Percentiles rank a stretch among this genome's conserved stretches.
phyloP scores from a whole-genome alignment of 2,329 filamentous ascomycete species.

The Alternaria sp. region DNA sequence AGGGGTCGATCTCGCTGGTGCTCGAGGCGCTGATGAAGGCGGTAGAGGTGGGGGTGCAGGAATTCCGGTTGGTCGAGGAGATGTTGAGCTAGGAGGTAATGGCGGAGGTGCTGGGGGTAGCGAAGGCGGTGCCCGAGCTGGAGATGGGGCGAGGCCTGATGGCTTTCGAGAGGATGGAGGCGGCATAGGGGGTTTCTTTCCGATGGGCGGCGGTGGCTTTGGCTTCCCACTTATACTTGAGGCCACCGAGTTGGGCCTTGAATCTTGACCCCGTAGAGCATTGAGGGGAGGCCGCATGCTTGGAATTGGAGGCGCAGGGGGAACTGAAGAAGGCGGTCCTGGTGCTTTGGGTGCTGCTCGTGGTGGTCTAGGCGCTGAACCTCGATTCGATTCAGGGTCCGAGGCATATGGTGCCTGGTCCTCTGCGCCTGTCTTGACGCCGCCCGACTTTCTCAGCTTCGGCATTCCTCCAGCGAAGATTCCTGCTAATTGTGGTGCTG shows the following conservation, averaged over 20 bases:
- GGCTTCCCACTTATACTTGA: slow-evolving; percentile 68
- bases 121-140: slow-evolving; percentile 55
- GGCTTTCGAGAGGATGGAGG: slow-evolving; percentile 66
- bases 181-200: slow-evolving; percentile 73
- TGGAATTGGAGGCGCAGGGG: slow-evolving; percentile 60
- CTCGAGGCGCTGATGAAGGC: slow-evolving; percentile 33
- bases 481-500: slow-evolving; percentile 80
- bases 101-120: slow-evolving; percentile 56
- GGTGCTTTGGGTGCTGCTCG: slow-evolving; percentile 59
- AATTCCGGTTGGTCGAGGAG: slow-evolving; percentile 27
- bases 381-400: slow-evolving; percentile 72
- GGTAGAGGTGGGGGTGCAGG: slow-evolving; percentile 26
- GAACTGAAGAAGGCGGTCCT: slow-evolving; percentile 56
- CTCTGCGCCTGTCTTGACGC: slow-evolving; percentile 66
- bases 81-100: slow-evolving; percentile 46
- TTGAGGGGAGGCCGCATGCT: slow-evolving; percentile 67
- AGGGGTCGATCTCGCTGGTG: slow-evolving; percentile 35
- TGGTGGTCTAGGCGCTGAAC: slow-evolving; percentile 64
- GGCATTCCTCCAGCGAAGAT: slow-evolving; percentile 95
- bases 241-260: slow-evolving; percentile 67
- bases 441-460: slow-evolving; percentile 87
- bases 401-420: slow-evolving; percentile 78
- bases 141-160: slow-evolving; percentile 58
- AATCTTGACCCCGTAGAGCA: slow-evolving; percentile 62
- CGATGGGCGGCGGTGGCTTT: slow-evolving; percentile 76